phyloP scores from a whole-genome alignment of 495 filamentous ascomycete genomes.

The Talaromyces thailandensis region DNA sequence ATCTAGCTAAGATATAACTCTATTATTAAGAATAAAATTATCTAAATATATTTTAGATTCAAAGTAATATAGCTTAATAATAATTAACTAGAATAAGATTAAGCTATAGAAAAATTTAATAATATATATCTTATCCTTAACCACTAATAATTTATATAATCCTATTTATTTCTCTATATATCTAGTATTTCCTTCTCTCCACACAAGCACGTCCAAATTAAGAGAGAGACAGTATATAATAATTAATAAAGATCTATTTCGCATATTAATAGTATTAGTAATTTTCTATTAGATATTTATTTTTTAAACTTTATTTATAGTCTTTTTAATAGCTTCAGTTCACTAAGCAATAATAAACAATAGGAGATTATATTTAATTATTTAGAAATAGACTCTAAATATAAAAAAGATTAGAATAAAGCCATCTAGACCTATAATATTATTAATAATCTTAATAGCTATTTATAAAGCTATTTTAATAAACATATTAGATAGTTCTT shows the following conservation, averaged over 20 bases:
- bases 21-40: background rate
- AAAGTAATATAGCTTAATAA: background rate
- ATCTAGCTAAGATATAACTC: no score
- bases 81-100: background rate
- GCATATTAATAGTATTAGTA: background rate
- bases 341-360: conserved; percentile 1
- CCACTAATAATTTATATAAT: background rate
- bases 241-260: conserved; percentile 11
- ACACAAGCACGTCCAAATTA: conserved; percentile 10
- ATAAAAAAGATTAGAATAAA: conserved; percentile 4
- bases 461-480: conserved; percentile 13
- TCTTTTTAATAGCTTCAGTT: conserved; percentile 6
- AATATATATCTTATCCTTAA: background rate
- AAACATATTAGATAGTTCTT: conserved; percentile 4
- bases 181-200: background rate
- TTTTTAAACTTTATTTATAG: background rate
- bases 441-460: conserved; percentile 13
- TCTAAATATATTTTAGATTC: background rate
- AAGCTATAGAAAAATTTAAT: background rate
- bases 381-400: conserved; percentile 13
- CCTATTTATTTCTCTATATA: background rate
- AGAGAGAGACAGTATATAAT: conserved; percentile 3
- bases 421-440: conserved; percentile 10
- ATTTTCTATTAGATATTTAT: background rate
- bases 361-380: conserved; percentile 3